Evolutionary conservation across 352 stramenopile species (phyloP).

Genomic region (Phytophthora citrophthora): DNA sequence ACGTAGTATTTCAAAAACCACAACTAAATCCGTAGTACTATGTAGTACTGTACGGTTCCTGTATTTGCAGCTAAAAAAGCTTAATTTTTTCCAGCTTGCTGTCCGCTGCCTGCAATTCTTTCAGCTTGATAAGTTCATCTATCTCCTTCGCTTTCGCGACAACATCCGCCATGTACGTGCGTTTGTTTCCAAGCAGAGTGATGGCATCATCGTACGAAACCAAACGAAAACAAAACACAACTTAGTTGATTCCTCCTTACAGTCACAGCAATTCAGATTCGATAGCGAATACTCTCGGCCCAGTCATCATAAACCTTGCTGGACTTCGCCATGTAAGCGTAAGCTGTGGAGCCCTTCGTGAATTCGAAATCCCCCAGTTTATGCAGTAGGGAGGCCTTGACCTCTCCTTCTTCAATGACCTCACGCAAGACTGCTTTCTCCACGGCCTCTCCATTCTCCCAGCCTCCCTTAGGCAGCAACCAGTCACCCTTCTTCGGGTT

Average conservation of each 20-base stretch:
- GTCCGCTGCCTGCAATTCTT: too few relatives aligned
- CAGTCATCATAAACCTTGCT: slow-evolving; percentile 15
- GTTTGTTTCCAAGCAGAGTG: background rate
- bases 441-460: slow-evolving; percentile 12
- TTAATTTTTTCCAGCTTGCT: too few relatives aligned
- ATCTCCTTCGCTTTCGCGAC: background rate
- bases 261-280: background rate
- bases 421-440: slow-evolving; percentile 8
- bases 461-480: slow-evolving; percentile 28
- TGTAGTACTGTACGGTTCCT: too few relatives aligned
- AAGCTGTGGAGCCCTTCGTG: background rate
- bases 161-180: slow-evolving; percentile 5
- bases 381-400: background rate
- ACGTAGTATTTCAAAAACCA: too few relatives aligned
- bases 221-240: background rate
- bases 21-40: too few relatives aligned
- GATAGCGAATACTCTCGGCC: slow-evolving; percentile 25
- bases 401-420: slow-evolving; percentile 27
- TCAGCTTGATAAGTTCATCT: background rate
- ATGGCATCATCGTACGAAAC: slow-evolving; percentile 19
- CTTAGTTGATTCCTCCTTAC: background rate
- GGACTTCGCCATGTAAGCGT: slow-evolving; percentile 15
- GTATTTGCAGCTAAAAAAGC: too few relatives aligned
- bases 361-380: slow-evolving; percentile 1
- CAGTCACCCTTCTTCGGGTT: slow-evolving; percentile 17